Evolutionary conservation across 2,329 filamentous ascomycete genomes (phyloP).

Genomic region (Calonectria pteridis): DNA sequence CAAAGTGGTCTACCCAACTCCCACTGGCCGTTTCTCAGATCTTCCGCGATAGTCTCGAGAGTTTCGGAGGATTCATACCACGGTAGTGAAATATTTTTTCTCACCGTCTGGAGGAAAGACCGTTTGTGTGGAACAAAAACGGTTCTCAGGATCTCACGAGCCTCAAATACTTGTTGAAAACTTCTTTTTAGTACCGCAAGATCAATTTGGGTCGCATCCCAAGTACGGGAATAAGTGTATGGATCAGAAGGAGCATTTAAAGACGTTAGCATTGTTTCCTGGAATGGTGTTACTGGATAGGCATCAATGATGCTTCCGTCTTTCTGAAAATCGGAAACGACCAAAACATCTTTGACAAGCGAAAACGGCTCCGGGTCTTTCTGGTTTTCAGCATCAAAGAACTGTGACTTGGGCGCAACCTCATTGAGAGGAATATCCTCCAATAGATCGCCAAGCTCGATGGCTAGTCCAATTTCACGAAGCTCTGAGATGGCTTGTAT

Average conservation of each 20-base stretch:
- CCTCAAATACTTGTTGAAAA: slow-evolving; percentile 28
- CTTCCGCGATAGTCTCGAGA: neutral
- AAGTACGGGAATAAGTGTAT: slow-evolving; percentile 36
- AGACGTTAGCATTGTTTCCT: slow-evolving; percentile 35
- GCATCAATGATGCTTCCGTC: slow-evolving; percentile 29
- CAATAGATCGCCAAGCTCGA: slow-evolving; percentile 15
- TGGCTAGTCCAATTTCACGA: slow-evolving; percentile 13
- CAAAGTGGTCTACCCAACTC: neutral
- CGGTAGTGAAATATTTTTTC: neutral
- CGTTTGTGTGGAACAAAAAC: slow-evolving; percentile 24
- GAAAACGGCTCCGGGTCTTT: slow-evolving; percentile 24
- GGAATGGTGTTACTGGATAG: slow-evolving; percentile 40
- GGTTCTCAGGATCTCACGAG: slow-evolving; percentile 31
- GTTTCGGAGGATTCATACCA: neutral
- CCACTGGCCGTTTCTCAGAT: neutral
- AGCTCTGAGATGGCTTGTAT: slow-evolving; percentile 14
- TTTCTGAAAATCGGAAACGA: neutral
- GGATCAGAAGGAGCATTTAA: slow-evolving; percentile 8
- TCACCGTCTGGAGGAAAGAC: neutral
- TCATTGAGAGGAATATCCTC: neutral
- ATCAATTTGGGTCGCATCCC: slow-evolving; percentile 28
- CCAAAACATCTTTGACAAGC: slow-evolving; percentile 15
- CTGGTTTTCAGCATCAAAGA: neutral
- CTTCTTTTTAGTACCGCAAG: slow-evolving; percentile 13
- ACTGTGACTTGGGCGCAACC: neutral